Evolutionary conservation across 1,284 basidiomycete species (phyloP), one percentile per base, ranked within the genome.

Genomic region (Apiotrichum gracile): DNA sequence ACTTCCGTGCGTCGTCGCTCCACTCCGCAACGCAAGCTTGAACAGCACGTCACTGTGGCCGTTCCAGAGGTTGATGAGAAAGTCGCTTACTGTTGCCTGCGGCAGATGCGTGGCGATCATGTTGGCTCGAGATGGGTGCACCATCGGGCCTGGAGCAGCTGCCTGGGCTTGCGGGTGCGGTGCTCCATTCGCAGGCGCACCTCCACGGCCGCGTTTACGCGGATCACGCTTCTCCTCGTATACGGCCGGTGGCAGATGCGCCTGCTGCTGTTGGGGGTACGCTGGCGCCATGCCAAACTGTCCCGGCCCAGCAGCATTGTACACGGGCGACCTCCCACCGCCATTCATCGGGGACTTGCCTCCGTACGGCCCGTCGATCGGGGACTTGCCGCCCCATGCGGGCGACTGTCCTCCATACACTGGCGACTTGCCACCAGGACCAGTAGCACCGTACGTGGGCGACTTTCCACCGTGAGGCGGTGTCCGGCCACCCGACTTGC

Each of bases 201-300:
- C 21, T 4, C 22, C 35, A 1, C 27, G 45, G 1, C 10, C 33
- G 19, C 51, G 51, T 2, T 35, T 40, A 17, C 51, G 51, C 3
- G 51, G 51, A 21, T 52, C 46, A 13, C 51, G 51, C 17, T 38
- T 31, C 16, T 26, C 39, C 39, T 52, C 44, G 39, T 52, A 51
- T 16, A 51, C 49, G 2, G 40, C 22, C 6, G 16, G 19, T 10
- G 41, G 31, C 21, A 37, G 24, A n/a, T n/a, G n/a, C 19, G 35
- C 19, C n/a, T 38, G 37, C 37, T 38, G 37, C 12, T 3, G 3
- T 2, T 3, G 5, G 12, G 35, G 19, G 3, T 37, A 17, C 35
- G 34, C 5, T 35, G 34, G 34, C 17, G 35, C 13, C 35, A 37
- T 9, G 21, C 10, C 34, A 35, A 22, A 19, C 37, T 19, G 37